Conservation (phyloP, 1,284 basidiomycete species). For the Ceratobasidium papillatum region DNA sequence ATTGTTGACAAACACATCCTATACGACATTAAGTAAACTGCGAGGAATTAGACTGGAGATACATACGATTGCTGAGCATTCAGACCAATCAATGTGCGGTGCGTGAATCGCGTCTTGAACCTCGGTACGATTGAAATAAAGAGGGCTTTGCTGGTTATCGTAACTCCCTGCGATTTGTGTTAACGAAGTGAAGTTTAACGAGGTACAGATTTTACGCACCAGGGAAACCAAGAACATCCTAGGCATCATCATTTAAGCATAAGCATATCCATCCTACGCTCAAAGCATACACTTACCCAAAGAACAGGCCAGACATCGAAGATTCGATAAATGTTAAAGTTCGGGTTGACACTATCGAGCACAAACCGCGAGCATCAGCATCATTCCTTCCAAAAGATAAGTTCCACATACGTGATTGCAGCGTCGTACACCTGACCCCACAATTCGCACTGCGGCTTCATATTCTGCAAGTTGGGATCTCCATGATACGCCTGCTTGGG, state of each 20-base stretch:
- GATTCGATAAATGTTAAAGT: conserved; percentile 78
- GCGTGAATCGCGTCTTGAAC: conserved; percentile 80
- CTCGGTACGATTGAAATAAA: conserved; percentile 74
- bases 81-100: conserved; percentile 68
- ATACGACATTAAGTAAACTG: not conserved
- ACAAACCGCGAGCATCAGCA: not conserved
- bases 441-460: conserved; percentile 63
- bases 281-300: conserved; percentile 9
- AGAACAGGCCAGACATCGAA: conserved; percentile 58
- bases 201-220: conserved; percentile 60
- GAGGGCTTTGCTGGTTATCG: conserved; percentile 56
- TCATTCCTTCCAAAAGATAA: not conserved
- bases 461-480: conserved; percentile 49
- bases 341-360: conserved; percentile 63
- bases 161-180: conserved; percentile 40
- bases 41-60: conserved; percentile 55
- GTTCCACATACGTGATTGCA: conserved; percentile 53
- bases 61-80: conserved; percentile 68
- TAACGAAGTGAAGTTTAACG: conserved; percentile 53
- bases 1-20: conserved; percentile 46
- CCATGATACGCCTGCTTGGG: conserved; percentile 65
- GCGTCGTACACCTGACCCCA: conserved; percentile 70
- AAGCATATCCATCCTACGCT: not conserved
- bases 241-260: conserved; percentile 55
- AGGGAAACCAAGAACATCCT: conserved; percentile 83